Base-by-base conservation (phyloP, 2,329 filamentous ascomycete genomes). In the Clonostachys solani region DNA sequence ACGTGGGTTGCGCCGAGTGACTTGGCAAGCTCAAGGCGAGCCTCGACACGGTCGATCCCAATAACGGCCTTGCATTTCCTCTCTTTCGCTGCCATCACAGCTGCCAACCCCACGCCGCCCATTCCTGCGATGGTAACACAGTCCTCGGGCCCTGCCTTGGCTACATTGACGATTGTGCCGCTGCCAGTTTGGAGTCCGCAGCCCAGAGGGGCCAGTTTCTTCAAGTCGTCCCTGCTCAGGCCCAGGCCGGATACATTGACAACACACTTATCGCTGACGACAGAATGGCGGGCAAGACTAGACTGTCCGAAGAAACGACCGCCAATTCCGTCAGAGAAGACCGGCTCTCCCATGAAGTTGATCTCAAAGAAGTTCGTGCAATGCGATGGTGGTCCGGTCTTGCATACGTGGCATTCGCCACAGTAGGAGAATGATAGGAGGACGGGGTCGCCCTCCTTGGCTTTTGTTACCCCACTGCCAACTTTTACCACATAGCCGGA, bases 361-460 rank as follows among this genome's bases (percentile, higher is more conserved):
- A 72, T 64, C 5, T 64, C 58, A 44, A 67, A 68, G 55, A 75
- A 79, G n/a, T 63, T 54, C 43, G 59, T 52, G 61, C 77, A 81
- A 56, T 79, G 71, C 1, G 72, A 71, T 1, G 68, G 68, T 33
- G 69, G 65, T 5, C 67, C 68, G 1, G 60, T 60, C n/a, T 61
- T 61, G 58, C 77, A 81, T 13, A 69, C 62, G n/a, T 70, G 60
- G 59, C 77, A 81, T 4, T 53, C 51, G 5, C 51, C 57, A 51
- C 65, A 68, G 52, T 63, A 60, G 5, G 62, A 60, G 47, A 65
- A 68, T 13, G 64, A 66, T 12, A 68, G 75, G n/a, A 81, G 75
- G 23, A 80, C 74, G 42, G 77, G 73, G 56, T 81, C 77, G 7
- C 77, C 75, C 4, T 77, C 59, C 18, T 72, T 66, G 13, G 79